These are phyloP conservation scores for Hippophae tibetana DNA, from an alignment of 306 rosid genomes.

Conservation along the genomic window DNA sequence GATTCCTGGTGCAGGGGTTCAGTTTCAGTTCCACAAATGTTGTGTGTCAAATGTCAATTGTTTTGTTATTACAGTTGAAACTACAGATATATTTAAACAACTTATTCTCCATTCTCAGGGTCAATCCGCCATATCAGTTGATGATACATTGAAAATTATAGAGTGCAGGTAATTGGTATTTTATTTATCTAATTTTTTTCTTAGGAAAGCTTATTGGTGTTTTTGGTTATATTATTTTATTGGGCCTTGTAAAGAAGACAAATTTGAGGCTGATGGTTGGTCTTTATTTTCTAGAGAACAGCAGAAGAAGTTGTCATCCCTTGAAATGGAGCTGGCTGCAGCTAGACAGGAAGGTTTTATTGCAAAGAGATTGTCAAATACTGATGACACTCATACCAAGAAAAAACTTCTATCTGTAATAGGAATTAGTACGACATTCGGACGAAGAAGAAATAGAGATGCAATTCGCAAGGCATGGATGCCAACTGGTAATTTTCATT, in stretches of 20 bases:
- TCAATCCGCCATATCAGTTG: slow-evolving; percentile 52
- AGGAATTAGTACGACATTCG: slow-evolving; percentile 60
- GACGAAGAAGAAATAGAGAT: slow-evolving; percentile 52
- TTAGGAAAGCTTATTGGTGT: background rate
- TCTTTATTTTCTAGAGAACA: slow-evolving; percentile 44
- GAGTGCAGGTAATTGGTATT: slow-evolving; percentile 43
- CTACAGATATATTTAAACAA: slow-evolving; percentile 22
- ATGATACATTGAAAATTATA: slow-evolving; percentile 49
- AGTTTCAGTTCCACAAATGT: no score
- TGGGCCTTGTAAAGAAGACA: slow-evolving; percentile 6
- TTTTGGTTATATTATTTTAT: slow-evolving; percentile 1
- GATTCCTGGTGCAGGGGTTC: background rate
- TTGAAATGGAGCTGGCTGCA: slow-evolving; percentile 50
- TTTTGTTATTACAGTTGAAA: background rate
- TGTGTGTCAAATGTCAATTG: background rate
- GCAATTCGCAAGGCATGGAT: slow-evolving; percentile 74
- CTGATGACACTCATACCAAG: slow-evolving; percentile 26
- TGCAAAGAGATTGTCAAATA: slow-evolving; percentile 25
- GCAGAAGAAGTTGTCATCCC: slow-evolving; percentile 40
- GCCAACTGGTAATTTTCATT: slow-evolving; percentile 46
- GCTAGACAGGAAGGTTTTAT: slow-evolving; percentile 61
- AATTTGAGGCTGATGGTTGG: slow-evolving; percentile 11
- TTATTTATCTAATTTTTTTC: no score
- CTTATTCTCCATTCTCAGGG: slow-evolving; percentile 50
- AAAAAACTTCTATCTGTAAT: slow-evolving; percentile 43